Evolutionary conservation across 495 filamentous ascomycete species (phyloP), one percentile per base, ranked within the genome.

Genomic region (Cercophora samala): DNA sequence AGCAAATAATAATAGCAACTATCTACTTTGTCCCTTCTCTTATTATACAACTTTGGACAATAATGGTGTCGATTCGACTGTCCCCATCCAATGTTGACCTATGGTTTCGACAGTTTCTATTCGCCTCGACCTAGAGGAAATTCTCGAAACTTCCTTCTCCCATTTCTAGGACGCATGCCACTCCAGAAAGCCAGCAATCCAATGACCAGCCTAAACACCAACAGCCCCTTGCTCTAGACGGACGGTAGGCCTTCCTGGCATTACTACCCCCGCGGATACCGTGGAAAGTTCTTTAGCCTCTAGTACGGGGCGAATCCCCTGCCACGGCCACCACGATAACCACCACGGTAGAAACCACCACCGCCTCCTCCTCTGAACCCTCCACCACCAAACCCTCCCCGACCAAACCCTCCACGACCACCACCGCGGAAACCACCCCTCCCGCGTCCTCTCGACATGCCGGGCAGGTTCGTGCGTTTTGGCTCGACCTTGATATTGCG

Each of bases 401-500:
- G n/a, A 17, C 52, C 53, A 23, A 56, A 56, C 67, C 86, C 81
- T 68, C 83, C 82, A 66, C 83, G 78, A 17, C 87, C 81, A 15
- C 78, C 77, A 61, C 78, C 72, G 60, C 76, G 81, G 3, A 89
- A 87, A 62, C 92, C 87, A 66, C 91, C 84, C 63, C 89, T 86
- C 15, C 92, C 85, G 21, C 94, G 91, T 29, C 93, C 87, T 46
- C 88, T 84, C 56, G 82, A 88, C 91, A 98, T 91, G 68, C 96
- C 96, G 0, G 96, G 96, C 54, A 99, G 80, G 76, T 99, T 99
- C 61, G 96, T 99, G 53, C 96, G 90, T 79, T 99, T 99, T 4
- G 96, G 96, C 1, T 93, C 92, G 46, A 99, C 96, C 89, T 99
- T 98, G 70, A 99, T 85, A 73, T 92, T 94, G 67, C 96, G 87